Base-by-base conservation (phyloP, 352 stramenopile genomes). In the Peronospora destructor region DNA sequence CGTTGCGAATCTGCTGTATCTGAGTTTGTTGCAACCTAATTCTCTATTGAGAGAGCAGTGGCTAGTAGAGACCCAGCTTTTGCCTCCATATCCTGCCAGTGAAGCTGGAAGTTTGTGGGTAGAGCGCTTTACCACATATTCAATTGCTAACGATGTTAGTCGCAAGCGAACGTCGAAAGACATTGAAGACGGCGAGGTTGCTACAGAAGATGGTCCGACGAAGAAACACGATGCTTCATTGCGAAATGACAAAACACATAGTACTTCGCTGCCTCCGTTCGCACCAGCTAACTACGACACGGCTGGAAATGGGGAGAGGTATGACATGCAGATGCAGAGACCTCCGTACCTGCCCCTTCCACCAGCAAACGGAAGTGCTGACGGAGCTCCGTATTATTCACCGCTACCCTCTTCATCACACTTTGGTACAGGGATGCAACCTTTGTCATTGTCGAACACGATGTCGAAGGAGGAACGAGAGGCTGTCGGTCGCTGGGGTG, bases 401-500 rank as follows among this genome's bases (percentile, higher is more conserved):
- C 38, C 49, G 2, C 43, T 54, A 16, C 45, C 49, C 39, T 26
- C 49, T 10, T 34, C 62, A 14, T 38, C 62, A n/a, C 44, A 30
- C 23, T 33, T 45, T 29, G 34, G 34, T 21, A 13, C 38, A 33
- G 45, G 44, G 41, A 46, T 59, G 44, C 42, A 59, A 16, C 50
- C 53, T 2, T n/a, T 65, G 26, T 49, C 58, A 1, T 17, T 78
- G 13, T 57, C 55, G 11, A 87, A 87, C 59, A 66, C 63, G 6
- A 82, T 91, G 68, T 85, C 64, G 6, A 79, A 90, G 36, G 74
- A 87, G 40, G 80, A 90, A 38, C 74, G 78, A 49, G 52, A 70
- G 35, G 83, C 74, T 28, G 87, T 91, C 47, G 83, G 83, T n/a
- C 77, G 83, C 7, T 90, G 77, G 74, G 80, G 83, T 29, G 83